Base-by-base conservation (phyloP, 495 filamentous ascomycete genomes). In the Trichoderma reesei region DNA sequence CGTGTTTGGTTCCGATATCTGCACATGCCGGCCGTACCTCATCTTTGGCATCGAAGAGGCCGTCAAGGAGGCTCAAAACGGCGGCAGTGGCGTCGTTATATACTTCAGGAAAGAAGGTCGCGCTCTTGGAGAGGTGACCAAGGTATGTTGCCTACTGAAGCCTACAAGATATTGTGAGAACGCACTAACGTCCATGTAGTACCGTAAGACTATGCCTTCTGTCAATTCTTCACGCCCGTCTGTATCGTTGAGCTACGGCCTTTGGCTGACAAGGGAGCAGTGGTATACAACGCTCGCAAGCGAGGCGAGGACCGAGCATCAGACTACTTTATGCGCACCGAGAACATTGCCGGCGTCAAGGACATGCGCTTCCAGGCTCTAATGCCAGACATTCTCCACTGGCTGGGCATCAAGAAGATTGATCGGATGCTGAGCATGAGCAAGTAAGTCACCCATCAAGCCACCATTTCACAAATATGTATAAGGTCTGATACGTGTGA, bases 281-380 rank as follows among this genome's bases (percentile, higher is more conserved):
- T 98, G 16, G 94, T 98, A 33, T 98, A 98, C 78, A 98, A 98
- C 75, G 94, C 94, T 36, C 86, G 94, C 74, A 87, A 90, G 74
- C 82, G 91, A 66, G 90, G 91, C 64, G 83, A 86, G 61, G 90
- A 95, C 73, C 88, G 88, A 59, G 94, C 94, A 48, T 93, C 91
- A 73, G 96, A 98, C 76, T 98, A 98, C 75, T 98, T 98, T 80
- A 88, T 91, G 75, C 83, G 94, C 66, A 98, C 92, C 38, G 92
- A 97, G 76, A 95, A 95, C 69, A 95, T 98, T 75, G 94, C 94
- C 14, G 94, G 94, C 64, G 94, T 98, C 62, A 93, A 96, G 71
- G 90, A 93, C 69, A 98, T 98, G 94, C 87, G 94, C 65, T 98
- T 98, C 82, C 94, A 98, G 81, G 92, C 93, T n/a, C 80, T 98